Evolutionary conservation across 495 filamentous ascomycete species (phyloP), one percentile per base, ranked within the genome.

Genomic region (Penicillium paradoxum): DNA sequence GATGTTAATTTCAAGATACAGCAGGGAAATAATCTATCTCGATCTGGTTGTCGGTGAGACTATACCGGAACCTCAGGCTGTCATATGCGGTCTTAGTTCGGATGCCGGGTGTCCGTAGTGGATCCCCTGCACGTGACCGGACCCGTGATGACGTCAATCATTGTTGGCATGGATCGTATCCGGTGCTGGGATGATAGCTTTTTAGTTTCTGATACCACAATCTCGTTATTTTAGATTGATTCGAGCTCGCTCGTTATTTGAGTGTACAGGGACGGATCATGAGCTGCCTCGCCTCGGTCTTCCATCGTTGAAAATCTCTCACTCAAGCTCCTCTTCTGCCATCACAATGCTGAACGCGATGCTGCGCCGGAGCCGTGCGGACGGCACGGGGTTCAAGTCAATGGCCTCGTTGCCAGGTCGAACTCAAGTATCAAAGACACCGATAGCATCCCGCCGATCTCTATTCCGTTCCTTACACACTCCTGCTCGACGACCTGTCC

Each of bases 341-440:
- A 29, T 57, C 57, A 57, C 45, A 75, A 51, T 36, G 49, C 29
- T 75, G 68, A 71, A 64, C 63, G 69, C 68, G 52, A 64, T 62
- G 55, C 60, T 74, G 56, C 63, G 65, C 61, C 65, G 66, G 66
- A 58, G 65, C 62, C 66, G 70, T 54, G 55, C 66, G 64, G 65
- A 60, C 56, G 55, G 62, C 49, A 49, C 55, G 32, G 65, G 60
- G 51, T 61, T 71, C 51, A 63, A 49, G 44, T 65, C 64, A 63
- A 69, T 69, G 57, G 66, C 60, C 13, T 49, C 59, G 13, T 34
- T 68, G 30, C 58, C 63, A 37, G 39, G 52, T 50, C 58, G 65
- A 46, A 44, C 65, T 13, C 46, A 63, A 25, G 53, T 47, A 9
- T 51, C 63, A 9, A 65, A 52, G 27, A 24, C 48, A 13, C 22